A percentile compares a stretch with the other conserved stretches of the same genome.
Conservation (phyloP, 169 alveolate genomes). For the Plasmodium gallinaceum region DNA sequence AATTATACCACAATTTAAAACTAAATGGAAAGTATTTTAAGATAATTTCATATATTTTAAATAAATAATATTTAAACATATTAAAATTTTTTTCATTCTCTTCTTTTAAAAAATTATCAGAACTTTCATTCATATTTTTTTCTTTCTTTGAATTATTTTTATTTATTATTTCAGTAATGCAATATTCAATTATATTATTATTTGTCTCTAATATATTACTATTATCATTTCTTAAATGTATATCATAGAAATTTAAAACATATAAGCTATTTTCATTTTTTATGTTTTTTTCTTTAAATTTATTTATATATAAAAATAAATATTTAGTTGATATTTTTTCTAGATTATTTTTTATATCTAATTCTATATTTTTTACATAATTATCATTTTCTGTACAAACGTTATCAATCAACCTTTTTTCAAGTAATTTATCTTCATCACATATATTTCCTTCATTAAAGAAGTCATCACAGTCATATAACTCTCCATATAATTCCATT, state of each 20-base stretch:
- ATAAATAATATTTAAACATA: background rate
- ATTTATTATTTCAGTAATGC: slow-evolving; percentile 4
- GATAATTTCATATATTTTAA: slow-evolving; percentile 34
- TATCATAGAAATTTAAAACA: slow-evolving; percentile 32
- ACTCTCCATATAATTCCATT: slow-evolving; percentile 55
- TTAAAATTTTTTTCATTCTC: background rate
- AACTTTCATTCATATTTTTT: background rate
- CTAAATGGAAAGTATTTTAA: slow-evolving; percentile 60
- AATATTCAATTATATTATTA: slow-evolving; percentile 27
- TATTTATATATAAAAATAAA: slow-evolving; percentile 60
- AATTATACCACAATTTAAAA: slow-evolving; percentile 59
- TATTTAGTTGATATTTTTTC: slow-evolving; percentile 53
- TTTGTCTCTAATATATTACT: slow-evolving; percentile 10
- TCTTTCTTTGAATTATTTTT: background rate
- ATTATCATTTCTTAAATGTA: slow-evolving; percentile 46
- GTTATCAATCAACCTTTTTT: background rate
- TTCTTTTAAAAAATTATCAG: background rate
- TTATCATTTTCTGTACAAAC: slow-evolving; percentile 10
- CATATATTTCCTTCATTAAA: slow-evolving; percentile 10
- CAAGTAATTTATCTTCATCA: no score
- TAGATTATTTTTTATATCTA: slow-evolving; percentile 41
- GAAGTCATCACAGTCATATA: slow-evolving; percentile 39
- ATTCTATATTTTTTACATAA: slow-evolving; percentile 45
- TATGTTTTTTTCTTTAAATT: slow-evolving; percentile 43
- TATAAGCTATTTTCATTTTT: slow-evolving; percentile 3